phyloP scores from a whole-genome alignment of 2,329 filamentous ascomycete species.

The Teratosphaeria gauchensis region DNA sequence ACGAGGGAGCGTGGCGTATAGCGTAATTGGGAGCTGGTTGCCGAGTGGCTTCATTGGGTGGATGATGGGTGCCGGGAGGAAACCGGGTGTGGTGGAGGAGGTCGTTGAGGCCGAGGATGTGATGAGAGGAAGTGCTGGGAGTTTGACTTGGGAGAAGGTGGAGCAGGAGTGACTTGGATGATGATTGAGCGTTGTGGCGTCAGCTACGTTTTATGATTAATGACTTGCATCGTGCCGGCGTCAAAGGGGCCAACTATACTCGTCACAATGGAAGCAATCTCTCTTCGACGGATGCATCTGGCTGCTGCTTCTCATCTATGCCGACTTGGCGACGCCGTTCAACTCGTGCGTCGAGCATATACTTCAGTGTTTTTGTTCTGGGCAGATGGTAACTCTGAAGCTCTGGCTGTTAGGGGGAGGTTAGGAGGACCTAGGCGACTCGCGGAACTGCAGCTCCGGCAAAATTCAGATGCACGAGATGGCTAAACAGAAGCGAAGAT shows the following conservation, averaged over 20 bases:
- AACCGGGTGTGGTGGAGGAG: slow-evolving; percentile 12
- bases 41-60: slow-evolving; percentile 72
- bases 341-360: no score
- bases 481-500: no score
- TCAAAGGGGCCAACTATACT: background rate
- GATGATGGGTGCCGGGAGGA: slow-evolving; percentile 67
- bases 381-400: no score
- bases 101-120: slow-evolving; percentile 19
- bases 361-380: no score
- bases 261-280: no score
- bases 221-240: background rate
- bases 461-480: no score
- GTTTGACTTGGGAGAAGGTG: slow-evolving; percentile 39
- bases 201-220: background rate
- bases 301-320: no score
- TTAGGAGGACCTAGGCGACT: no score
- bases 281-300: no score
- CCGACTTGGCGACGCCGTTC: no score
- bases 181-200: background rate
- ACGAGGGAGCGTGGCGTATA: slow-evolving; percentile 73
- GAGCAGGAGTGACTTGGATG: slow-evolving; percentile 19
- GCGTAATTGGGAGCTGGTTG: slow-evolving; percentile 71
- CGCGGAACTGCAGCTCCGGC: no score
- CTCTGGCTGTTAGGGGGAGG: no score
- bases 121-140: slow-evolving; percentile 31